Conservation (phyloP, 208 protist genomes). For the Trypanosoma boissoni region DNA sequence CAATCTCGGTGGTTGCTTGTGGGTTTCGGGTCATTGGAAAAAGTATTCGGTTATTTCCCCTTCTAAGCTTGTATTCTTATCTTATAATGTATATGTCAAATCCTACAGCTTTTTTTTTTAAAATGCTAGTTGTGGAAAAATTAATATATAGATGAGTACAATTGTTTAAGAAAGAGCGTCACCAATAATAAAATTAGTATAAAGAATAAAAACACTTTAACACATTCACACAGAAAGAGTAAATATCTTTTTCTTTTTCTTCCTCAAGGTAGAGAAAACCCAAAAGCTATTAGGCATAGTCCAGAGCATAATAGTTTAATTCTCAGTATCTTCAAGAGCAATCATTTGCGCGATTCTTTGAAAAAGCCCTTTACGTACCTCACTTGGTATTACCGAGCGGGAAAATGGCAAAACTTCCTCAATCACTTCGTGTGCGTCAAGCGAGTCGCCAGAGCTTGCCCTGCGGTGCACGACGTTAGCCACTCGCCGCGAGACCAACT, state of each 20-base stretch:
- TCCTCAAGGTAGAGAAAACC: slow-evolving; percentile 9
- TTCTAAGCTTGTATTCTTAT: too few relatives aligned
- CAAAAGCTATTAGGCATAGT: too few relatives aligned
- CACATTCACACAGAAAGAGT: too few relatives aligned
- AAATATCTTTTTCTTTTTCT: neutral
- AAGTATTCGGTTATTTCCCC: neutral
- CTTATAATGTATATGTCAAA: too few relatives aligned
- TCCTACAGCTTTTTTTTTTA: too few relatives aligned
- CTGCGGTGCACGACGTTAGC: slow-evolving; percentile 33
- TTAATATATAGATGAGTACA: too few relatives aligned
- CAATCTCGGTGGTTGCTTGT: slow-evolving; percentile 35
- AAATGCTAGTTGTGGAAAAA: too few relatives aligned
- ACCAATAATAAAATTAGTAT: too few relatives aligned
- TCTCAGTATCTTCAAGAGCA: too few relatives aligned
- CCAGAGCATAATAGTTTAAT: too few relatives aligned
- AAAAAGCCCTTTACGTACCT: slow-evolving; percentile 68
- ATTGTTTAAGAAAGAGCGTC: too few relatives aligned
- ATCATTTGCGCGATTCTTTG: slow-evolving; percentile 26
- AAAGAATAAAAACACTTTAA: too few relatives aligned
- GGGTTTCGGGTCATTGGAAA: slow-evolving; percentile 8
- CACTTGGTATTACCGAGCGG: slow-evolving; percentile 35
- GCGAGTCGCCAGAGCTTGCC: slow-evolving; percentile 34
- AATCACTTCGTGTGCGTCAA: slow-evolving; percentile 54
- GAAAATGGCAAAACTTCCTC: slow-evolving; percentile 54
- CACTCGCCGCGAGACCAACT: slow-evolving; percentile 14